These are phyloP conservation scores for Gymnopilus dilepis DNA, from an alignment of 768 basidiomycete genomes.

Conservation along the genomic window DNA sequence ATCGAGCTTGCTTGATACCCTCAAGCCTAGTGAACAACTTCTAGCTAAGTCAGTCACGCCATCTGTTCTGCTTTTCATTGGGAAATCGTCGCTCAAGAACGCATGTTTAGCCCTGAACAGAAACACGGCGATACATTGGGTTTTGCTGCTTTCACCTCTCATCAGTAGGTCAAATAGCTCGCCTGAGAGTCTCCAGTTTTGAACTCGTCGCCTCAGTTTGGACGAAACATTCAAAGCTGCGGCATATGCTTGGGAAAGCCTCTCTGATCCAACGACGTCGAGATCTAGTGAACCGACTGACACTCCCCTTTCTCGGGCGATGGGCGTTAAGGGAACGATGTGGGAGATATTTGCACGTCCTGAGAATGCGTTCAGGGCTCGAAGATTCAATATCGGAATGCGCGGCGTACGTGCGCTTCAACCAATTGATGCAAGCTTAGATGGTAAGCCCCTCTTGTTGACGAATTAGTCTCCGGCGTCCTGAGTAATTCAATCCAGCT, in stretches of 20 bases:
- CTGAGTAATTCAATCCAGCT: slow-evolving; percentile 18
- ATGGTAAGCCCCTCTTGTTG: slow-evolving; percentile 13
- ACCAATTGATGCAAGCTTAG: slow-evolving; percentile 20
- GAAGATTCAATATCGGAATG: slow-evolving; percentile 32
- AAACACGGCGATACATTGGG: slow-evolving; percentile 12
- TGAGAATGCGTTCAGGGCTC: slow-evolving; percentile 30
- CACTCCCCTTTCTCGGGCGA: slow-evolving; percentile 26
- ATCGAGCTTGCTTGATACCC: slow-evolving; percentile 34
- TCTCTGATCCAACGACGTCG: slow-evolving; percentile 25
- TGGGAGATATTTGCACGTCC: too few species aligned
- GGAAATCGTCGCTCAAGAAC: background rate
- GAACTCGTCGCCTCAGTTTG: too few species aligned
- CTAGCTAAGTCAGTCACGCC: slow-evolving; percentile 28
- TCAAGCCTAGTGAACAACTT: slow-evolving; percentile 31
- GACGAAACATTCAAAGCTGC: slow-evolving; percentile 17
- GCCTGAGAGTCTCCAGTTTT: background rate
- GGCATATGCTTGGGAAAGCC: slow-evolving; percentile 26
- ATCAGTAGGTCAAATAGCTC: slow-evolving; percentile 10
- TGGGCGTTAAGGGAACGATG: too few species aligned
- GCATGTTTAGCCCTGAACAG: slow-evolving; percentile 23
- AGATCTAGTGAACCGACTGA: slow-evolving; percentile 26
- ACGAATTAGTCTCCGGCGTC: background rate
- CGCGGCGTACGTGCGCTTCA: slow-evolving; percentile 20
- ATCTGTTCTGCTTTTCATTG: background rate
- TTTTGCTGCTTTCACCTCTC: slow-evolving; percentile 8